Base-by-base conservation (phyloP, 345 rosid genomes). In the Anastatica hierochuntica region DNA sequence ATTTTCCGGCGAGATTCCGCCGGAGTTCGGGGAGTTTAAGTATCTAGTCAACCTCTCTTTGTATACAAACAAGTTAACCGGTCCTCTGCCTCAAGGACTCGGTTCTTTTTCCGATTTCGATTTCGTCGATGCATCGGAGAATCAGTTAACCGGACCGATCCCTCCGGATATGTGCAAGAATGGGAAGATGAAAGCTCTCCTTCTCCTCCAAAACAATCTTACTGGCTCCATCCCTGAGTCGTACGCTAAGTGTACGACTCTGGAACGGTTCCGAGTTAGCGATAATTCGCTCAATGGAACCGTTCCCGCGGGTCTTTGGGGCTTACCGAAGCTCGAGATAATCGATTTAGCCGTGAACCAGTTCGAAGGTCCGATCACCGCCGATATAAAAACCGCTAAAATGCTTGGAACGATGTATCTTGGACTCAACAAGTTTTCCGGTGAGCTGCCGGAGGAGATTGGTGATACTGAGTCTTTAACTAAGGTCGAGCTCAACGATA, bases 141-240 rank as follows among this genome's bases (percentile, higher is more conserved):
- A 90, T 69, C 39, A 45, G 4, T 27, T 90, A 57, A 73, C 80
- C 0, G 98, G 98, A 35, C 58, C 81, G 3, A 77, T 90, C 56
- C 98, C 98, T 0, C 85, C 96, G 0, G 68, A 84, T 43, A 90
- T 90, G 96, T 90, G 98, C 72, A 82, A 84, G 66, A 57, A 58
- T 18, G 94, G 96, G 42, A 74, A 72, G 43, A 82, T 87, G 98
- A 75, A 0, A 52, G 44, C 7, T 53, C 73, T 90, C 34, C 80
- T 90, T 6, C 36, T 90, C 62, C 78, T 90, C 0, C 88, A 83
- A 40, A 90, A 90, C 77, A 76, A 66, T 13, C 60, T 90, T 30
- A 72, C 94, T 0, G 98, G 96, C 5, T 76, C 77, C 17, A 87
- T 90, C 50, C 96, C 98, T 0, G 66, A 72, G 1, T 65, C 68